Conservation (phyloP, 73 alveolate genomes). For the Blepharisma japonicum region DNA sequence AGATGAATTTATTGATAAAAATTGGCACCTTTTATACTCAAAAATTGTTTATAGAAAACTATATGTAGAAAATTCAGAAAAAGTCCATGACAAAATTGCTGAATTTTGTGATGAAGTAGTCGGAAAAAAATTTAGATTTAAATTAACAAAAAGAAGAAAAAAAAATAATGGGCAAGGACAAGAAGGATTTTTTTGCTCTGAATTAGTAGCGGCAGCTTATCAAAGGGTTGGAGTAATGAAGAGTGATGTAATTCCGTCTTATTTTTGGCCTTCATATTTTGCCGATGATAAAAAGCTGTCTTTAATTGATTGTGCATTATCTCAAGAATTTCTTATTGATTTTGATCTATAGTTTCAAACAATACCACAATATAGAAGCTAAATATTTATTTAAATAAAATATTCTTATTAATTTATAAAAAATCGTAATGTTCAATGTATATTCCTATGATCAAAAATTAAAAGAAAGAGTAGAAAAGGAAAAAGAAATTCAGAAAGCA, state of each 20-base stretch:
- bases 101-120: slow-evolving; percentile 47
- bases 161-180: slow-evolving; percentile 26
- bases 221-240: slow-evolving; percentile 33
- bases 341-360: slow-evolving; percentile 14
- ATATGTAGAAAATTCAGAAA: slow-evolving; percentile 40
- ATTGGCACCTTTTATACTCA: slow-evolving; percentile 53
- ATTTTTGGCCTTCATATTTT: slow-evolving; percentile 46
- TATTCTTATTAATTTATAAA: no score
- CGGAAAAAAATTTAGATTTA: slow-evolving; percentile 55
- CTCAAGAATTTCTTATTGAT: slow-evolving; percentile 6
- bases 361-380: no score
- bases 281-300: slow-evolving; percentile 29
- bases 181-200: slow-evolving; percentile 39
- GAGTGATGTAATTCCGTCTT: slow-evolving; percentile 29
- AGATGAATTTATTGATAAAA: slow-evolving; percentile 34
- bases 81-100: slow-evolving; percentile 36
- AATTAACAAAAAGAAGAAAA: slow-evolving; percentile 38
- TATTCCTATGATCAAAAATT: not conserved
- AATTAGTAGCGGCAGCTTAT: slow-evolving; percentile 48
- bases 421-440: not conserved
- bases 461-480: not conserved
- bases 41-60: slow-evolving; percentile 51
- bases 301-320: not conserved
- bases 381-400: no score
- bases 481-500: not conserved